phyloP scores from a whole-genome alignment of 2,329 filamentous ascomycete genomes.

The Neonectria faginata region DNA sequence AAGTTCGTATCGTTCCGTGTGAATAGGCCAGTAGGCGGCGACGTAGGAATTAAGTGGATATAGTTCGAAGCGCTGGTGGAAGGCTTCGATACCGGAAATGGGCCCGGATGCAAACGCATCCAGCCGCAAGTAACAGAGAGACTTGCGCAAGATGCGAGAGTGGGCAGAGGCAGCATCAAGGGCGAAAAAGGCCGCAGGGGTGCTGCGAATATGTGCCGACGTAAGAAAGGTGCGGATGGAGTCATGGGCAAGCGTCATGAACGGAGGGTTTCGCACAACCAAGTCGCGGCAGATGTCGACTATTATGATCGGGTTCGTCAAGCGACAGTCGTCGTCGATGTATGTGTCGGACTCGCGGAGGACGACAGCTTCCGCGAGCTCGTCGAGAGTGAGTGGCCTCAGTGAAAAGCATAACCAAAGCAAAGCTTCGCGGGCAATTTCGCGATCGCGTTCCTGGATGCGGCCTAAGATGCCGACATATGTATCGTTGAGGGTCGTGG shows the following conservation, averaged over 20 bases:
- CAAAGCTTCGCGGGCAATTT: constrained; percentile 42
- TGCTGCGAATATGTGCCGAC: constrained; percentile 34
- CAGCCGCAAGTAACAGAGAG: constrained; percentile 38
- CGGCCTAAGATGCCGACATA: constrained; percentile 41
- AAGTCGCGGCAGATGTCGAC: constrained; percentile 40
- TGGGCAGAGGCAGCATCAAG: constrained; percentile 30
- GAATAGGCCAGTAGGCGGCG: constrained; percentile 37
- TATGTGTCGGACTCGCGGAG: constrained; percentile 39
- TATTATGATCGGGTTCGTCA: constrained; percentile 34
- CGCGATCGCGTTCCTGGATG: constrained; percentile 39
- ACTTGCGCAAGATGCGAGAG: constrained; percentile 40
- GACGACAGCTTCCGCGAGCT: constrained; percentile 46
- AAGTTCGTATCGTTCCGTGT: constrained; percentile 33
- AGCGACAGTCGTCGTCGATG: constrained; percentile 42
- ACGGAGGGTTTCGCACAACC: constrained; percentile 22
- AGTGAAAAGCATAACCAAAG: constrained; percentile 45
- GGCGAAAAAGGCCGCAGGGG: constrained; percentile 36
- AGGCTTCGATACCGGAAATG: not conserved
- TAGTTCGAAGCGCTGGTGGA: constrained; percentile 11
- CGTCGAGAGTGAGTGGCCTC: constrained; percentile 38
- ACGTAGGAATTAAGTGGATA: constrained; percentile 37
- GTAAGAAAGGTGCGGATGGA: constrained; percentile 40
- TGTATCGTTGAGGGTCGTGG: constrained; percentile 40
- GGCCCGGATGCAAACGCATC: constrained; percentile 34
- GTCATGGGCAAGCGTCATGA: constrained; percentile 41